phyloP scores from a whole-genome alignment of 2,329 filamentous ascomycete species.

The Chaetomiaceae sp. region DNA sequence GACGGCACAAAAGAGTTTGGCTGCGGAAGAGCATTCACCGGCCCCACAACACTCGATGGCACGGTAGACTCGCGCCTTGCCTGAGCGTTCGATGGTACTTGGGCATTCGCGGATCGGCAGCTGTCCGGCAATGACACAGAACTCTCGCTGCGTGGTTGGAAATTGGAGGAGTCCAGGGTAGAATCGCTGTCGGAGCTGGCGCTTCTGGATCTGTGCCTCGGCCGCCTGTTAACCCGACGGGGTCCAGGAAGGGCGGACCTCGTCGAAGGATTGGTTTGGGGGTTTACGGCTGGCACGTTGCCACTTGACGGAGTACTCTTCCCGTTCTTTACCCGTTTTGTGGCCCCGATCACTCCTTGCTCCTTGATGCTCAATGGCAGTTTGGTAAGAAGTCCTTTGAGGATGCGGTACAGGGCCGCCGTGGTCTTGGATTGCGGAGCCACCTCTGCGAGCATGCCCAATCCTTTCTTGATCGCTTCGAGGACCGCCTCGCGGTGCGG shows the following conservation, averaged over 20 bases:
- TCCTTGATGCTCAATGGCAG: constrained; percentile 24
- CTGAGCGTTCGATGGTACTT: not conserved
- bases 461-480: constrained; percentile 23
- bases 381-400: constrained; percentile 21
- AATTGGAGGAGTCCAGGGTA: constrained; percentile 5
- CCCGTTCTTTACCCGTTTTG: constrained; percentile 21
- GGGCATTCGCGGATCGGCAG: not conserved
- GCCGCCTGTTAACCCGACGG: not conserved
- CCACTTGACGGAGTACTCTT: not conserved
- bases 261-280: not conserved
- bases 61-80: not conserved
- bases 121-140: constrained; percentile 3
- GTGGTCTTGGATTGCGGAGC: constrained; percentile 23
- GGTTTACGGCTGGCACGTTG: not conserved
- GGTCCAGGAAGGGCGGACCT: not conserved
- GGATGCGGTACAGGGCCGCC: constrained; percentile 23
- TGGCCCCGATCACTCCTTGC: constrained; percentile 15
- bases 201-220: constrained; percentile 1
- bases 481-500: constrained; percentile 27
- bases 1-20: not conserved
- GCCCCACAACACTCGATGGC: not conserved
- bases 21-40: not conserved
- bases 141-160: constrained; percentile 3
- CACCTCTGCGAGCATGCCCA: constrained; percentile 25
- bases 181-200: constrained; percentile 12